Conservation (phyloP, 441 rosid species). For the Hura crepitans region DNA sequence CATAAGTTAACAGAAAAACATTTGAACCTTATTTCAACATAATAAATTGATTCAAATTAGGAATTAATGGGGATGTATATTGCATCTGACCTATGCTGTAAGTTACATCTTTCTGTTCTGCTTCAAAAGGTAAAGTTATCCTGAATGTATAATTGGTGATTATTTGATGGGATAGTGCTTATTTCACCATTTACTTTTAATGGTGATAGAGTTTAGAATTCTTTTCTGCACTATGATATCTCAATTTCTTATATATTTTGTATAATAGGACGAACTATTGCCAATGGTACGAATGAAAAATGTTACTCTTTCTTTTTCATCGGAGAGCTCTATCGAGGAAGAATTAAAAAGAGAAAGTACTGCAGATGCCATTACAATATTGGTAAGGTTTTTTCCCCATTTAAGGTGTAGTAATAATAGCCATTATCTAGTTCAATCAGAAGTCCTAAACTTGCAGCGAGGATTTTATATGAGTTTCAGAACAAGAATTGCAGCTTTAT, state of each 20-base stretch:
- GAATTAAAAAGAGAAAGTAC: constrained; percentile 97
- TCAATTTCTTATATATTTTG: constrained; percentile 6
- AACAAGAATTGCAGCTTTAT: not conserved
- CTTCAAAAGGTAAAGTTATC: not conserved
- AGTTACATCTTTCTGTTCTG: not conserved
- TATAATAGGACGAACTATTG: constrained; percentile 74
- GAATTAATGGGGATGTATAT: not conserved
- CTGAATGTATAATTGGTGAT: not conserved
- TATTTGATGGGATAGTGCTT: not conserved
- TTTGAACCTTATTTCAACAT: not conserved
- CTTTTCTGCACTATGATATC: not conserved
- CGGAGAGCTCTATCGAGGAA: constrained; percentile 96
- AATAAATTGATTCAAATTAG: not conserved
- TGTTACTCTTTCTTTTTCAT: constrained; percentile 82
- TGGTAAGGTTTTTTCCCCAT: constrained; percentile 40
- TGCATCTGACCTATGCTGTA: not conserved
- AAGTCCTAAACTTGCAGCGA: constrained; percentile 4
- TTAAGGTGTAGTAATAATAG: not conserved
- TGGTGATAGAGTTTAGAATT: not conserved
- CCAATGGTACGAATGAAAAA: constrained; percentile 66
- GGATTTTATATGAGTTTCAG: not conserved
- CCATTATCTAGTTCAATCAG: not conserved
- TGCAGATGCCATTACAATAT: constrained; percentile 89
- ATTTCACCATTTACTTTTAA: not conserved
- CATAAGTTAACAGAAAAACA: not conserved